These are phyloP conservation scores for Phialophora chinensis DNA, from an alignment of 2,329 filamentous ascomycete species.

Conservation along the genomic window DNA sequence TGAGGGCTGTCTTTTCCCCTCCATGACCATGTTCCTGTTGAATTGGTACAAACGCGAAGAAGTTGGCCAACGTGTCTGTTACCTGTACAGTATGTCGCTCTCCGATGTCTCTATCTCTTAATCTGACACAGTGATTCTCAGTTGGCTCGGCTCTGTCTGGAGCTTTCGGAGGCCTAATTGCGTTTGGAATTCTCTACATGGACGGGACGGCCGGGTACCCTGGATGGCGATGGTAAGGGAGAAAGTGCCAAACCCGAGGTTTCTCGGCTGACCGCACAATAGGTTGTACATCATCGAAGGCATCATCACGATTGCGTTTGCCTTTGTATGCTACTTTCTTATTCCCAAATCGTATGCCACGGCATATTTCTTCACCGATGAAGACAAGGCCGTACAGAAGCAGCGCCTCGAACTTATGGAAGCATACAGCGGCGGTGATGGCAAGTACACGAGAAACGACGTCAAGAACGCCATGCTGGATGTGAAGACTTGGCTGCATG, in stretches of 20 bases:
- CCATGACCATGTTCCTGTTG: constrained; percentile 49
- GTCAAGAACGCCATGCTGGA: constrained; percentile 56
- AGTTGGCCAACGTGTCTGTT: constrained; percentile 49
- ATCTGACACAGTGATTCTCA: constrained; percentile 6
- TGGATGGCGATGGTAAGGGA: constrained; percentile 31
- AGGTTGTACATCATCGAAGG: constrained; percentile 35
- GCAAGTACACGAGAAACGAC: constrained; percentile 59
- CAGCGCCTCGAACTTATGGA: constrained; percentile 51
- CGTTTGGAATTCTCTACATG: constrained; percentile 33
- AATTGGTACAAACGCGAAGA: constrained; percentile 51
- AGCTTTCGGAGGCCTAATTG: constrained; percentile 49
- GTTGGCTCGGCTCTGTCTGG: constrained; percentile 45
- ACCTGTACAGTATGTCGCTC: constrained; percentile 44
- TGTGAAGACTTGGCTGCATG: constrained; percentile 59
- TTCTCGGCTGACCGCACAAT: neutral
- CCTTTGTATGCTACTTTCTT: constrained; percentile 19
- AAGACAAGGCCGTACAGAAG: constrained; percentile 59
- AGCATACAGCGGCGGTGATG: constrained; percentile 57
- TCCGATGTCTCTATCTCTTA: neutral
- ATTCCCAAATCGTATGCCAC: constrained; percentile 18
- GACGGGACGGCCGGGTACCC: constrained; percentile 30
- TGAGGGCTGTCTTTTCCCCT: constrained; percentile 52
- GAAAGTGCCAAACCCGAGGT: neutral
- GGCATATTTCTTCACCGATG: constrained; percentile 54
- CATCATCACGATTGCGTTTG: constrained; percentile 20